Conservation (phyloP, 1,139 yeast species). For the Kodamaea arcana region DNA sequence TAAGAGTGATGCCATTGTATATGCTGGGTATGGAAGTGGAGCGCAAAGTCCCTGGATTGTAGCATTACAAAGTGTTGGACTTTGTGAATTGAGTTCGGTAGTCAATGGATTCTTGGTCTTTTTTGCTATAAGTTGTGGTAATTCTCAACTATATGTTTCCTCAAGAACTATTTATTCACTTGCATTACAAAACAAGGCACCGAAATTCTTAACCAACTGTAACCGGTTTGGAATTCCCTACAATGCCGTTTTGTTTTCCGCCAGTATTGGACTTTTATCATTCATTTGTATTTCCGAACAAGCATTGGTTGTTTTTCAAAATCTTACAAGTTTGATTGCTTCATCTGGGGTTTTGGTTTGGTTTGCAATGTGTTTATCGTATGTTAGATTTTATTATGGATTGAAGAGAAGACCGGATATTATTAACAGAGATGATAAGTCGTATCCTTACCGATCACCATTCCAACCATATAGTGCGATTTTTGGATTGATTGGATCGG, state of each 20-base stretch:
- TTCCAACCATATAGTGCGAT: slow-evolving; percentile 74
- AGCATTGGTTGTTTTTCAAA: slow-evolving; percentile 64
- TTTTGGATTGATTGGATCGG: slow-evolving; percentile 57
- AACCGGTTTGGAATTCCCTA: slow-evolving; percentile 70
- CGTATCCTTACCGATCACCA: slow-evolving; percentile 76
- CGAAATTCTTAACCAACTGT: slow-evolving; percentile 56
- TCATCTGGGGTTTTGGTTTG: slow-evolving; percentile 73
- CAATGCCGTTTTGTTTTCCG: slow-evolving; percentile 60
- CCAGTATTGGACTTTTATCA: slow-evolving; percentile 56
- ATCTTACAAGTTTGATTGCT: slow-evolving; percentile 60
- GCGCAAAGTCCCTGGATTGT: slow-evolving; percentile 78
- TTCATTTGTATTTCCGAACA: slow-evolving; percentile 55
- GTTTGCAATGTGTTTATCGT: slow-evolving; percentile 78
- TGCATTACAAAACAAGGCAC: slow-evolving; percentile 68
- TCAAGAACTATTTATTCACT: slow-evolving; percentile 75
- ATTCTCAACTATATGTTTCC: slow-evolving; percentile 73
- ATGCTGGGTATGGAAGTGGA: slow-evolving; percentile 54
- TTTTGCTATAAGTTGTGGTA: slow-evolving; percentile 74
- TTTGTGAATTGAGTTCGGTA: slow-evolving; percentile 58
- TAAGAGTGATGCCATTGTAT: slow-evolving; percentile 25
- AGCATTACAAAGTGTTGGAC: slow-evolving; percentile 67
- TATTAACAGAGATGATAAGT: slow-evolving; percentile 54
- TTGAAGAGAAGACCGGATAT: slow-evolving; percentile 64
- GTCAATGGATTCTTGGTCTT: slow-evolving; percentile 66
- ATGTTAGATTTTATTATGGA: slow-evolving; percentile 66